These are phyloP conservation scores for Globisporangium carolinianum DNA, from an alignment of 352 stramenopile species.

Conservation along the genomic window DNA sequence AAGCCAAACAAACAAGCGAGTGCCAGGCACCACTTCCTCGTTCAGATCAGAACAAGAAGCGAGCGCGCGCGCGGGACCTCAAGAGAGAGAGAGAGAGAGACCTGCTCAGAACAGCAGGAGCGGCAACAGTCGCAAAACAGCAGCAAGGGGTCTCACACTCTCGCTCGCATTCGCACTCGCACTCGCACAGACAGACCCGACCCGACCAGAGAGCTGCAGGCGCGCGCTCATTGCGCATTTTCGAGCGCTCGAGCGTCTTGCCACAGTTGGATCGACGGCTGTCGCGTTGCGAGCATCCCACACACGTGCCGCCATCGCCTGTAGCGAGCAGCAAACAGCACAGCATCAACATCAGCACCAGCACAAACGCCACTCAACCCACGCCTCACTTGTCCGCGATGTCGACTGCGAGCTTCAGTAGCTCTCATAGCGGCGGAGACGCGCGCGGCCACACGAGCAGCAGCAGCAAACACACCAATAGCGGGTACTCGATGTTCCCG, in stretches of 20 bases:
- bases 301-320: not conserved
- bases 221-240: not conserved
- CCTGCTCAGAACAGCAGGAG: too few relatives aligned
- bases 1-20: too few relatives aligned
- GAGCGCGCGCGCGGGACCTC: too few relatives aligned
- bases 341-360: not conserved
- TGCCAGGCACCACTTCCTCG: too few relatives aligned
- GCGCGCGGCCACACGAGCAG: not conserved
- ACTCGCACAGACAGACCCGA: too few relatives aligned
- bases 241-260: not conserved
- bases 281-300: not conserved
- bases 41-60: too few relatives aligned
- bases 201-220: too few relatives aligned
- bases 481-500: constrained; percentile 75
- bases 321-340: not conserved
- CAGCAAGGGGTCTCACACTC: too few relatives aligned
- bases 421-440: constrained; percentile 17
- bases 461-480: constrained; percentile 6
- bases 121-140: too few relatives aligned
- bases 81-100: too few relatives aligned
- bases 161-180: too few relatives aligned
- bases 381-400: constrained; percentile 1
- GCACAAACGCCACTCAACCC: not conserved
- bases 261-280: too few relatives aligned
- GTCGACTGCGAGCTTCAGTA: constrained; percentile 17